These are phyloP conservation scores for Hypoxylon sp. DNA, from an alignment of 2,329 filamentous ascomycete genomes.

Conservation along the genomic window DNA sequence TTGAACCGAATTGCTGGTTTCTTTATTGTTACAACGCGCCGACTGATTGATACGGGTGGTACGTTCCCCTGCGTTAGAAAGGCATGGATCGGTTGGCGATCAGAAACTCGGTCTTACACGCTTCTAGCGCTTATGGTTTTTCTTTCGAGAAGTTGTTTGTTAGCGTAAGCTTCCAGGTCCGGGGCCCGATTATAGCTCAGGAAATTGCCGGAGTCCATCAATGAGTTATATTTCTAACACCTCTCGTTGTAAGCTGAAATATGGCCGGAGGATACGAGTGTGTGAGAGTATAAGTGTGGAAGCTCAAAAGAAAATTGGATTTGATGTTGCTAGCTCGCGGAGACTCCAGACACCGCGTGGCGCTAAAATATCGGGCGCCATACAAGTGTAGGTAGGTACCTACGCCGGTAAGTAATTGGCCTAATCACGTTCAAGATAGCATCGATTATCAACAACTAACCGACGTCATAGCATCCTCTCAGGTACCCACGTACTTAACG, in stretches of 20 bases:
- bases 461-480: constrained; percentile 12
- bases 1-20: constrained; percentile 38
- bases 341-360: background rate
- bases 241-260: background rate
- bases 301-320: background rate
- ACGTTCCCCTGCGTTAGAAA: constrained; percentile 40
- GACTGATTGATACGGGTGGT: constrained; percentile 39
- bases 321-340: background rate
- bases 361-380: constrained; percentile 16
- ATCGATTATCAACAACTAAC: background rate
- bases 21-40: constrained; percentile 41
- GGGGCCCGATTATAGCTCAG: constrained; percentile 12
- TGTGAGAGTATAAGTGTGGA: background rate
- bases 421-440: background rate
- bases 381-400: no score
- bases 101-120: constrained; percentile 19
- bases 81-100: constrained; percentile 35
- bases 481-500: constrained; percentile 7
- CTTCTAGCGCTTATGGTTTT: constrained; percentile 35
- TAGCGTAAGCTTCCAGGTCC: constrained; percentile 9
- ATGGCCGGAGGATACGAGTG: background rate
- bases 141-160: background rate
- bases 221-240: background rate
- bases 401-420: constrained; percentile 3
- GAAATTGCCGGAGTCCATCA: background rate